Percentiles rank a stretch among this genome's conserved stretches.
Evolutionary conservation across 2,329 filamentous ascomycete genomes (phyloP).

Genomic region (Colletotrichum karsti): DNA sequence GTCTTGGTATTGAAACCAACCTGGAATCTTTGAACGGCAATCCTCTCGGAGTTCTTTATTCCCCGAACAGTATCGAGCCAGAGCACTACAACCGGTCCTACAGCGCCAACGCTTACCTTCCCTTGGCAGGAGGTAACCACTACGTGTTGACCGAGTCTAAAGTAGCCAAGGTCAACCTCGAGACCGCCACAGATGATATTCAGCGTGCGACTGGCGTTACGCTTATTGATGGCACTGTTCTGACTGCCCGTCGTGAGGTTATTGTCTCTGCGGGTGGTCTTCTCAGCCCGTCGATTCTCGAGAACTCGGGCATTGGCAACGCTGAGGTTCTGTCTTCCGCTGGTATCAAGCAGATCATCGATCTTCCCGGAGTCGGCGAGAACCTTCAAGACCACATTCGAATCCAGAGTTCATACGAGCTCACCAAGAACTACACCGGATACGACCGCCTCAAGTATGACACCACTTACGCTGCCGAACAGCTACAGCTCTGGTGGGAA

Average conservation of each 20-base stretch:
- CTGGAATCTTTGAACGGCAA: conserved; percentile 57
- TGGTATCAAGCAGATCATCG: conserved; percentile 54
- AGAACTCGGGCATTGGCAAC: conserved; percentile 65
- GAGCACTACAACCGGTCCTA: conserved; percentile 59
- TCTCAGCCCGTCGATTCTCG: conserved; percentile 65
- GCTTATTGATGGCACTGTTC: conserved; percentile 32
- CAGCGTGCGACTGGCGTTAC: conserved; percentile 33
- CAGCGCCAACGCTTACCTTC: conserved; percentile 50
- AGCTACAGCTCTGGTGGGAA: conserved; percentile 45
- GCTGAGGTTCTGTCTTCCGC: conserved; percentile 52
- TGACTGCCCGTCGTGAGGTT: conserved; percentile 39
- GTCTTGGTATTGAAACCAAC: conserved; percentile 48
- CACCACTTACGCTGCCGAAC: conserved; percentile 42
- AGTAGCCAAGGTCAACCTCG: conserved; percentile 47
- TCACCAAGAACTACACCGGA: conserved; percentile 39
- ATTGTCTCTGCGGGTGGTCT: conserved; percentile 53
- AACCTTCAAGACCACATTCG: conserved; percentile 45
- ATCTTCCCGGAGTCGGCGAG: conserved; percentile 64
- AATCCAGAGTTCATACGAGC: conserved; percentile 42
- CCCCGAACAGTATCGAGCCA: conserved; percentile 57
- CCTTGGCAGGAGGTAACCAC: conserved; percentile 51
- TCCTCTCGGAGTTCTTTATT: conserved; percentile 57
- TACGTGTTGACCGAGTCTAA: conserved; percentile 42
- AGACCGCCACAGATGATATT: conserved; percentile 26
- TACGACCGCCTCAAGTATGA: conserved; percentile 40